Evolutionary conservation across 1,139 yeast genomes (phyloP), one percentile per base, ranked within the genome.

Genomic region (Scheffersomyces segobiensis): DNA sequence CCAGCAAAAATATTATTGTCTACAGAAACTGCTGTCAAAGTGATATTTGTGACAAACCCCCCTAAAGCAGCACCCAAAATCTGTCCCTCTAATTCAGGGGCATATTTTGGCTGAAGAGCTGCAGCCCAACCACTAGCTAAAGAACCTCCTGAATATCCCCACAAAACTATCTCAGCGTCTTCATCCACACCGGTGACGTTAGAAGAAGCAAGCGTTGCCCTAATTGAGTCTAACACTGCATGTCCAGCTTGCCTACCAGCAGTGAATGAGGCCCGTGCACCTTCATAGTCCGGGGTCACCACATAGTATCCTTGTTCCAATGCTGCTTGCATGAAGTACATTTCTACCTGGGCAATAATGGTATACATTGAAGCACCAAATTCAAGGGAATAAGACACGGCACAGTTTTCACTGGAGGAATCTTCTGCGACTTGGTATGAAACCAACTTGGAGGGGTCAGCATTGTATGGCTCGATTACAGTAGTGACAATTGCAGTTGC

Each of bases 341-440:
- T 69, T 62, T 75, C 79, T 21, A 65, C 63, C 57, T 68, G 66
- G 2, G 64, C 59, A 14, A 59, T 58, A 17, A 69, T 49, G 39
- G 71, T 68, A 18, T 59, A 55, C 52, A 67, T 52, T 10, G 60
- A 60, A 5, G 73, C 71, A 18, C 74, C 73, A n/a, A 58, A 55
- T 52, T 61, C 60, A 21, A 73, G 62, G 0, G 73, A 68, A 60
- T 72, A 76, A 0, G 80, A 76, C 1, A 77, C 73, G 3, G 78
- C 66, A 67, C 81, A 78, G 58, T 73, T 59, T 1, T 58, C 21
- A 24, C 57, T 56, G 2, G 78, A 64, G 14, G 78, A 61, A 63
- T 78, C 80, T 62, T 75, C 69, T 52, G 79, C 77, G n/a, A 70
- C 59, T 58, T 75, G 79, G 61, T 73, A 76, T 10, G 77, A 68